A percentile compares a stretch with the other conserved stretches of the same genome.
phyloP scores from a whole-genome alignment of 495 filamentous ascomycete species.

The Ramalina peruviana region DNA sequence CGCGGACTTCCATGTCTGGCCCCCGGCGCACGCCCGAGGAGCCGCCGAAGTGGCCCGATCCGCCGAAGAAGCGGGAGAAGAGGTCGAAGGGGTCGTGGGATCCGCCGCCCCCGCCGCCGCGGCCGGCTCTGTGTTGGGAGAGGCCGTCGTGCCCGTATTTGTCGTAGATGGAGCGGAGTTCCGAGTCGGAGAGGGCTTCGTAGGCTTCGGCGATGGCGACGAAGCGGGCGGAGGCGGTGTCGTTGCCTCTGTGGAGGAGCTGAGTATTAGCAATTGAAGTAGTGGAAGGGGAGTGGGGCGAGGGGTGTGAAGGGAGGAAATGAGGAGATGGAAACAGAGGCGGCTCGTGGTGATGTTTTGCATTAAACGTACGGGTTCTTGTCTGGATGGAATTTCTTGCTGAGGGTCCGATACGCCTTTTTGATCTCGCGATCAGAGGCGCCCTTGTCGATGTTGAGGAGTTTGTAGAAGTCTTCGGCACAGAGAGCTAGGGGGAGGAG shows the following conservation, averaged over 20 bases:
- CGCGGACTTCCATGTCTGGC: slow-evolving; percentile 78
- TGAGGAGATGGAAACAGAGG: background rate
- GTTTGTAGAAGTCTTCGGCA: slow-evolving; percentile 86
- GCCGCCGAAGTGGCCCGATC: slow-evolving; percentile 67
- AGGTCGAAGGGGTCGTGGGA: slow-evolving; percentile 87
- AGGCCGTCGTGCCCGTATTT: slow-evolving; percentile 88
- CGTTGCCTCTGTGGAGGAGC: slow-evolving; percentile 45
- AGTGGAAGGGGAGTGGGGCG: too few relatives aligned
- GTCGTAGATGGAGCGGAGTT: slow-evolving; percentile 85
- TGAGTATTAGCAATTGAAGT: background rate
- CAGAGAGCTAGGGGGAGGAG: slow-evolving; percentile 39
- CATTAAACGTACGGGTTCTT: slow-evolving; percentile 76
- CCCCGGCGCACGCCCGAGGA: slow-evolving; percentile 60
- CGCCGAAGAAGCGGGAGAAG: slow-evolving; percentile 95
- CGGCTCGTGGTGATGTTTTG: too few relatives aligned
- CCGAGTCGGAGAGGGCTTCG: slow-evolving; percentile 72
- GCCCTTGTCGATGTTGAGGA: slow-evolving; percentile 66
- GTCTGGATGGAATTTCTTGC: slow-evolving; percentile 94
- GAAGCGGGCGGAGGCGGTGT: slow-evolving; percentile 77
- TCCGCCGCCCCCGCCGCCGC: slow-evolving; percentile 34
- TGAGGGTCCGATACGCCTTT: slow-evolving; percentile 80
- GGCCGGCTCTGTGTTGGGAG: slow-evolving; percentile 66
- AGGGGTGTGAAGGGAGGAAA: background rate
- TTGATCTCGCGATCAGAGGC: slow-evolving; percentile 89
- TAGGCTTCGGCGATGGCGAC: slow-evolving; percentile 93